Evolutionary conservation across 768 basidiomycete species (phyloP).

Genomic region (Amyloporia xantha): DNA sequence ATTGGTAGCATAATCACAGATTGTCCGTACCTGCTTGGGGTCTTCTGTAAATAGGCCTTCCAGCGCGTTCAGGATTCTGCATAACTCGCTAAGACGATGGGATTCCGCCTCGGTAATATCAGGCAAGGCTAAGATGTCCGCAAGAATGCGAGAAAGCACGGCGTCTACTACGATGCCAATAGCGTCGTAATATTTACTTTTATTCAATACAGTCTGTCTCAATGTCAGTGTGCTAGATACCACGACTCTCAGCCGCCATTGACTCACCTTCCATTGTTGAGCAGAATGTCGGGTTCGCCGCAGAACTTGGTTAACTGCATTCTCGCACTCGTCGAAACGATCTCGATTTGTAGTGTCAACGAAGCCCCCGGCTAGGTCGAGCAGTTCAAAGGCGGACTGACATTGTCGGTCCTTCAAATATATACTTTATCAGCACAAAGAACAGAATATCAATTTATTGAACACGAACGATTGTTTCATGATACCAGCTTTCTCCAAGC

Average conservation of each 20-base stretch:
- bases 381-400: conserved; percentile 37
- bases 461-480: conserved; percentile 58
- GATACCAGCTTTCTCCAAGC: conserved; percentile 63
- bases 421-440: conserved; percentile 3
- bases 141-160: conserved; percentile 58
- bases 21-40: conserved; percentile 42
- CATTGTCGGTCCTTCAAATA: conserved; percentile 42
- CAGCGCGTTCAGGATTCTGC: conserved; percentile 67
- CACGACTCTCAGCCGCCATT: not conserved
- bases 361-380: conserved; percentile 59
- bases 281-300: conserved; percentile 57
- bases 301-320: conserved; percentile 53
- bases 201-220: conserved; percentile 57
- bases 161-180: conserved; percentile 67
- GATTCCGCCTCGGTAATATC: conserved; percentile 91
- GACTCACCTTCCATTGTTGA: conserved; percentile 65
- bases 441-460: not conserved
- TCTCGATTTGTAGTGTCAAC: conserved; percentile 62
- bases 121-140: conserved; percentile 64
- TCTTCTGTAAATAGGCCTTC: conserved; percentile 77
- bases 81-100: conserved; percentile 74
- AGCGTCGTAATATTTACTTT: conserved; percentile 63
- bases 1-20: not conserved
- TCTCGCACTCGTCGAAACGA: conserved; percentile 72
- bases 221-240: conserved; percentile 1